phyloP scores from a whole-genome alignment of 768 basidiomycete genomes.

The Megacollybia marginata region DNA sequence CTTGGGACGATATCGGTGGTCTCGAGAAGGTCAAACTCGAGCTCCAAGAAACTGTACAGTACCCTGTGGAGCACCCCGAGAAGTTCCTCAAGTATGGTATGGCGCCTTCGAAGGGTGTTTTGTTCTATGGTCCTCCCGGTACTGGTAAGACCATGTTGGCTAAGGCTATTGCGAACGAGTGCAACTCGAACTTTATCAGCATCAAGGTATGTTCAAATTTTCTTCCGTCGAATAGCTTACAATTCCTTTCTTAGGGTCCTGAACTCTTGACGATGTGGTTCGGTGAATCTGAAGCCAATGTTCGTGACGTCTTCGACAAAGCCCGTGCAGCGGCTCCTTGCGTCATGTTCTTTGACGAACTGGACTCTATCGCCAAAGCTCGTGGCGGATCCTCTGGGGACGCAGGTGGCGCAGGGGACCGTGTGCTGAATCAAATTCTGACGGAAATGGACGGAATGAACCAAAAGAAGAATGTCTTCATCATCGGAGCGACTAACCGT shows the following conservation, averaged over 20 bases:
- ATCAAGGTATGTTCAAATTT: conserved; percentile 63
- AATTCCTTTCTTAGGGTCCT: conserved; percentile 53
- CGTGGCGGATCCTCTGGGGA: conserved; percentile 85
- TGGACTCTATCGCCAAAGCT: conserved; percentile 98
- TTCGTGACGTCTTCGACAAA: conserved; percentile 99
- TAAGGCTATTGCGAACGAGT: conserved; percentile 99
- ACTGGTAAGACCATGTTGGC: conserved; percentile 99
- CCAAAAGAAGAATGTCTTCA: conserved; percentile 98
- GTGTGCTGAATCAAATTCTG: conserved; percentile 94
- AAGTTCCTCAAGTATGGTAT: conserved; percentile 99
- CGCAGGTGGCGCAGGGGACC: conserved; percentile 93
- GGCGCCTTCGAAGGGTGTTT: conserved; percentile 98
- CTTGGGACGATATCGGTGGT: conserved; percentile 99
- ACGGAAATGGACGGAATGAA: conserved; percentile 99
- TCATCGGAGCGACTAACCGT: conserved; percentile 94
- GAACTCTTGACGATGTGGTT: conserved; percentile 99
- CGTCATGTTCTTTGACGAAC: conserved; percentile 99
- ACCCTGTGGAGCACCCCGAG: conserved; percentile 99
- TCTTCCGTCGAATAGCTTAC: conserved; percentile 8
- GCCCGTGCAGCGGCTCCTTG: conserved; percentile 98
- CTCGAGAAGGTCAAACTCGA: conserved; percentile 99
- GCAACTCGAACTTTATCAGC: conserved; percentile 98
- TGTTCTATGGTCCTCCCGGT: conserved; percentile 99
- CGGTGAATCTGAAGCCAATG: conserved; percentile 99
- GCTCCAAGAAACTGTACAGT: conserved; percentile 98